Evolutionary conservation across 129 eudicot species (phyloP).

Genomic region (Flaveria linearis): DNA sequence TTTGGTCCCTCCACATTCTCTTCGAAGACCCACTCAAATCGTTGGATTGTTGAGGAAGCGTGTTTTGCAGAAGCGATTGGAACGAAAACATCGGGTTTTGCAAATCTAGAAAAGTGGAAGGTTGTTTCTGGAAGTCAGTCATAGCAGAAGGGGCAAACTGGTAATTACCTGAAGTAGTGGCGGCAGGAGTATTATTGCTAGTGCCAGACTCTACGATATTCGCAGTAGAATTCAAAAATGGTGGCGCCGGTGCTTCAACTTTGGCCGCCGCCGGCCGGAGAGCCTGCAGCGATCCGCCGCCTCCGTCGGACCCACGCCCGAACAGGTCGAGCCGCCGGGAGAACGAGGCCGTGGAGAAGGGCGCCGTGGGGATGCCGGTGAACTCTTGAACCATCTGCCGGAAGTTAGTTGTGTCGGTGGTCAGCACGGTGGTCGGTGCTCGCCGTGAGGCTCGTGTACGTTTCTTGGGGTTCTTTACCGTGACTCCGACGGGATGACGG

Average conservation of each 20-base stretch:
- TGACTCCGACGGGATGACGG: slow-evolving; percentile 24
- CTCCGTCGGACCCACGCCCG: background rate
- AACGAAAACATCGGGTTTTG: slow-evolving; percentile 44
- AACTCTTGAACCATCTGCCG: slow-evolving; percentile 93
- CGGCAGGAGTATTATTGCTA: background rate
- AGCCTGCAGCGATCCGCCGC: no score
- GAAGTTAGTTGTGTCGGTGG: slow-evolving; percentile 80
- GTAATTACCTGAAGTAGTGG: slow-evolving; percentile 26
- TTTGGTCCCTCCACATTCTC: slow-evolving; percentile 28
- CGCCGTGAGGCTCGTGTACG: slow-evolving; percentile 83
- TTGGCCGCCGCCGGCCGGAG: slow-evolving; percentile 55
- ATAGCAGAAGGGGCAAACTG: slow-evolving; percentile 19
- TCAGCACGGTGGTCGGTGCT: slow-evolving; percentile 90
- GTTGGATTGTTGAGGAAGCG: slow-evolving; percentile 20
- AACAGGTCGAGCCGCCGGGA: slow-evolving; percentile 70
- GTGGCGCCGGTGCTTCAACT: slow-evolving; percentile 34
- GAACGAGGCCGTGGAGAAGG: slow-evolving; percentile 53
- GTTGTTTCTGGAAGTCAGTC: slow-evolving; percentile 24
- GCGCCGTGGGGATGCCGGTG: slow-evolving; percentile 84
- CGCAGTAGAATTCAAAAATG: slow-evolving; percentile 35
- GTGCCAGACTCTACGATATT: slow-evolving; percentile 22
- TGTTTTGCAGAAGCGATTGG: slow-evolving; percentile 42
- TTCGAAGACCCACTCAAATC: slow-evolving; percentile 38
- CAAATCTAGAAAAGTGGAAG: slow-evolving; percentile 40
- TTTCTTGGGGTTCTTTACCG: slow-evolving; percentile 60